A percentile compares a stretch with the other conserved stretches of the same genome.
Conservation (phyloP, 306 rosid species). For the Datisca glomerata region DNA sequence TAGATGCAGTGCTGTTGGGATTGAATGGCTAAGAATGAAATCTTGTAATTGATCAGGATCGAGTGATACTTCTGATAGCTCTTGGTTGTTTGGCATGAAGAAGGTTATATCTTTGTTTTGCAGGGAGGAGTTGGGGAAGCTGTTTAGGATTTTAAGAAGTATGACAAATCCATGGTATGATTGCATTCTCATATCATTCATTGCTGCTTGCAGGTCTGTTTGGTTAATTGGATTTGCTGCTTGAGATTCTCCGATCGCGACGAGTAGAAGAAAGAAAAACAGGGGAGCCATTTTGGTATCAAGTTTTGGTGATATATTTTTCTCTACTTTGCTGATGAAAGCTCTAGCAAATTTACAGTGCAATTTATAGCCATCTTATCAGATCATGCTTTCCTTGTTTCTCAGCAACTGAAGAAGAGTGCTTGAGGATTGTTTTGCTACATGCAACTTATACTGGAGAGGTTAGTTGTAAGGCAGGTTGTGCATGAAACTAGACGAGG, state of each 20-base stretch:
- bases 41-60: slow-evolving; percentile 20
- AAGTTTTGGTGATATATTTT: not conserved
- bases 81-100: slow-evolving; percentile 41
- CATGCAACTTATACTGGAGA: slow-evolving; percentile 2
- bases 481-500: slow-evolving; percentile 26
- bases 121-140: slow-evolving; percentile 23
- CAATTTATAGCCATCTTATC: too few species aligned
- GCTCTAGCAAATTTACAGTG: not conserved
- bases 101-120: slow-evolving; percentile 28
- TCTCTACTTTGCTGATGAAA: too few species aligned
- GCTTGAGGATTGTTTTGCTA: not conserved
- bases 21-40: slow-evolving; percentile 38
- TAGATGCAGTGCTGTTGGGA: slow-evolving; percentile 32
- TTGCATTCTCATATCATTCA: slow-evolving; percentile 33
- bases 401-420: not conserved
- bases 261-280: slow-evolving; percentile 26
- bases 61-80: slow-evolving; percentile 31
- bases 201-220: slow-evolving; percentile 38
- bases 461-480: slow-evolving; percentile 26
- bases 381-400: not conserved
- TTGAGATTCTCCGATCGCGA: slow-evolving; percentile 23
- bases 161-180: slow-evolving; percentile 53
- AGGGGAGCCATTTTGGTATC: slow-evolving; percentile 29
- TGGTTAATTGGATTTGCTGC: slow-evolving; percentile 20
- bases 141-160: slow-evolving; percentile 38